Evolutionary conservation across 176 grass and related monocot species (phyloP), one percentile per base, ranked within the genome.

Genomic region (Oryza coarctata): DNA sequence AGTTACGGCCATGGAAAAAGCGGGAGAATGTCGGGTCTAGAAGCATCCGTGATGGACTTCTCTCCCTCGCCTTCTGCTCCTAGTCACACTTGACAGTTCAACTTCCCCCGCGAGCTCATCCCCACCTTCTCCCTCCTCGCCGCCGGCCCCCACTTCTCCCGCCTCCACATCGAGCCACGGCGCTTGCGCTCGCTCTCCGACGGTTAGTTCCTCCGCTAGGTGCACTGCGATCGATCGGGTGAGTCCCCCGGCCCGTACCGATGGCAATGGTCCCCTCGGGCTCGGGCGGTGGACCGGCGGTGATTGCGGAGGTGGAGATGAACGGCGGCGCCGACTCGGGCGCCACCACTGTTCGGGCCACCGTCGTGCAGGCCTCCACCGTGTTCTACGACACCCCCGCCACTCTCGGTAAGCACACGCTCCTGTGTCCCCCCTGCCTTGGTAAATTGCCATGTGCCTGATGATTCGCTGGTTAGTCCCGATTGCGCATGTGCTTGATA

Each of bases 231-330:
- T 32, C 86, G 72, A 66, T 27, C 76, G 17, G 60, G 58, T 13
- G 57, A 88, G 52, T 43, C 30, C 32, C 68, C 74, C 20, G 11
- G 49, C 6, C 11, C 39, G 15, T 9, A 57, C 44, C 12, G 78
- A 94, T 94, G 93, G 81, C 86, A 75, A 32, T 91, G 58, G 76
- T 85, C 26, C 64, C 93, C 1, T n/a, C 88, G 55, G 71, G 75
- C 65, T 84, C 88, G 52, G 80, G 84, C 28, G 61, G 34, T 60
- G 88, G 17, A 43, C 82, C 85, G 67, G 70, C 85, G 63, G 80
- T 93, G 79, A 93, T 99, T 25, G 85, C 88, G 11, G 93, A 99
- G 87, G 90, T 98, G 45, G 92, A 93, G 45, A 98, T 98, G 96
- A 93, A 91, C 73, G 68, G 29, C 29, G 68, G 79, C 85, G 44